Evolutionary conservation across 2,329 filamentous ascomycete genomes (phyloP).

Genomic region (Alternaria sp.): DNA sequence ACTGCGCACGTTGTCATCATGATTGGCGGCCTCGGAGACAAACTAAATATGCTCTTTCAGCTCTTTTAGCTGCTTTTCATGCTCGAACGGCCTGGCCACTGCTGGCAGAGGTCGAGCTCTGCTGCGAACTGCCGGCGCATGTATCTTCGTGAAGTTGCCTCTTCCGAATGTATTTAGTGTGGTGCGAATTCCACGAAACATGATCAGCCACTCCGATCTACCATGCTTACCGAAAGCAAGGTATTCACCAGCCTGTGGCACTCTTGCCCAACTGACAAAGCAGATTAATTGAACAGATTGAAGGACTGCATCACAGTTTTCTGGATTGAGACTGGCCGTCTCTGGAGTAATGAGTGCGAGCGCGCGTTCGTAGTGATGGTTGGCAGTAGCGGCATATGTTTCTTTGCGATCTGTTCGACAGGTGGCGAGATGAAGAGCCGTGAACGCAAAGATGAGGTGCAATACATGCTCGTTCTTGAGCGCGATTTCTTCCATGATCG

Average conservation of each 20-base stretch:
- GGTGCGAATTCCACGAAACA: conserved; percentile 42
- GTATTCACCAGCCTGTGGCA: conserved; percentile 40
- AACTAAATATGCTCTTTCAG: conserved; percentile 25
- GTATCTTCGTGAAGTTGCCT: conserved; percentile 17
- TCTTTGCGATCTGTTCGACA: conserved; percentile 31
- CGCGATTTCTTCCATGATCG: conserved; percentile 31
- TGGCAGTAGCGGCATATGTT: conserved; percentile 28
- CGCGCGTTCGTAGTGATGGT: conserved; percentile 36
- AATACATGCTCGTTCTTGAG: conserved; percentile 31
- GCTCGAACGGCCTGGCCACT: conserved; percentile 21
- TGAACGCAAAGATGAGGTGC: conserved; percentile 37
- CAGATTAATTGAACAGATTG: conserved; percentile 38
- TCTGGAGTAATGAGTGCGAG: conserved; percentile 33
- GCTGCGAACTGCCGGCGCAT: conserved; percentile 14
- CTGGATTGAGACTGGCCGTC: conserved; percentile 27
- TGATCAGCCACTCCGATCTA: conserved; percentile 43
- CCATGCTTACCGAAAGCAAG: conserved; percentile 39
- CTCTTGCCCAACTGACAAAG: conserved; percentile 37
- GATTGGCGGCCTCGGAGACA: conserved; percentile 8
- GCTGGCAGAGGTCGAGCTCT: conserved; percentile 26
- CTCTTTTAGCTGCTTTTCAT: conserved; percentile 31
- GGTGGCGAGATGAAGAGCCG: conserved; percentile 38
- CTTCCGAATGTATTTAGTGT: conserved; percentile 26
- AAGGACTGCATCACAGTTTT: conserved; percentile 39
- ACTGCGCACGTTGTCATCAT: conserved; percentile 19